Conservation (phyloP, 2,329 filamentous ascomycete genomes). For the Exophiala sp. region DNA sequence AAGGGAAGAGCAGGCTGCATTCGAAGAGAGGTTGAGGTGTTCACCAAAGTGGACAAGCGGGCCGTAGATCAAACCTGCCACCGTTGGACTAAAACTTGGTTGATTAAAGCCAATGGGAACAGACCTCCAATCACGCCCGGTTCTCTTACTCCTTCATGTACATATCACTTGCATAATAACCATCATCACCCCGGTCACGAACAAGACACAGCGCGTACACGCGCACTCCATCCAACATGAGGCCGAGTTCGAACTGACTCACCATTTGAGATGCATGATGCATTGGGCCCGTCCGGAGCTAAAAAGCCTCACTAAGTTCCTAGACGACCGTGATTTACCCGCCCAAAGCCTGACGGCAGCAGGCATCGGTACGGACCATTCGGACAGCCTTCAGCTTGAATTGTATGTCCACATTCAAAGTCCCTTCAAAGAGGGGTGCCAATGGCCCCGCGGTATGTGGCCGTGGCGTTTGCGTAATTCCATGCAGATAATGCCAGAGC, state of each 20-base stretch:
- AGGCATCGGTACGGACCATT: slow-evolving; percentile 22
- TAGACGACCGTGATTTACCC: neutral
- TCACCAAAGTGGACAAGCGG: slow-evolving; percentile 1
- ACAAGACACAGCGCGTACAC: neutral
- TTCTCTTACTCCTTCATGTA: slow-evolving; percentile 13
- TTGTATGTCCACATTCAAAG: neutral
- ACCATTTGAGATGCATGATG: slow-evolving; percentile 5
- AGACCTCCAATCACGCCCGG: slow-evolving; percentile 4
- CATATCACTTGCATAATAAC: slow-evolving; percentile 21
- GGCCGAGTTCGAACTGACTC: slow-evolving; percentile 2
- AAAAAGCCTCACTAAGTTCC: neutral
- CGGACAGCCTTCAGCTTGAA: neutral
- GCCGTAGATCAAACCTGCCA: slow-evolving; percentile 17
- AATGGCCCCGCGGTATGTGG: too few relatives aligned
- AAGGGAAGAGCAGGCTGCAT: slow-evolving; percentile 6
- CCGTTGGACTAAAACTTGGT: slow-evolving; percentile 12
- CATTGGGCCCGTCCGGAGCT: slow-evolving; percentile 1
- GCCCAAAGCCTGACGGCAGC: slow-evolving; percentile 1
- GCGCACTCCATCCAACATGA: neutral
- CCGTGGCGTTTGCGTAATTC: too few relatives aligned
- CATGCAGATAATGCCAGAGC: slow-evolving; percentile 9
- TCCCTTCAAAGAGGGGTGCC: neutral
- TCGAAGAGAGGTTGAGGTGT: neutral
- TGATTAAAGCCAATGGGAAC: neutral
- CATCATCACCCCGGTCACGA: slow-evolving; percentile 1